Percentiles rank a stretch among this genome's conserved stretches.
Conservation (phyloP, 23 red algal genomes). For the Gracilaria caudata region DNA sequence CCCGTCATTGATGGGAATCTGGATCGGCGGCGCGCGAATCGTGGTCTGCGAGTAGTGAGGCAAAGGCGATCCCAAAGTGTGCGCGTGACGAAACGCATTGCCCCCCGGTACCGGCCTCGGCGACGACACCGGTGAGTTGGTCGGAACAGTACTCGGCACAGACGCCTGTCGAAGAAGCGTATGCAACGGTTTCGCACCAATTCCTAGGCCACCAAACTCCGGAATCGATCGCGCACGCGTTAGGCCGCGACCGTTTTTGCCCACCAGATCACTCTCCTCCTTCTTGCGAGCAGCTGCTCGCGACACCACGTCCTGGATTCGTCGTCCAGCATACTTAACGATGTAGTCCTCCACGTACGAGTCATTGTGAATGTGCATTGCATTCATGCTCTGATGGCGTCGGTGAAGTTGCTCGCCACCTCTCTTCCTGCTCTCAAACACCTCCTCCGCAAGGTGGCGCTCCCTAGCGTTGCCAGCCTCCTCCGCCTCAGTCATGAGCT, state of each 20-base stretch:
- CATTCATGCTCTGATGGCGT: constrained; percentile 60
- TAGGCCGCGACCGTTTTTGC: constrained; percentile 11
- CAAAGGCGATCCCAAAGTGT: constrained; percentile 35
- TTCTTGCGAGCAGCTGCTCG: constrained; percentile 39
- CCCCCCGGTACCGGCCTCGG: constrained; percentile 14
- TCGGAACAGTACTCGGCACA: constrained; percentile 7
- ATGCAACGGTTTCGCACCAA: constrained; percentile 55
- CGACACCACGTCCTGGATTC: constrained; percentile 44
- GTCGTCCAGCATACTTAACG: constrained; percentile 51
- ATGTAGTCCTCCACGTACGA: constrained; percentile 57
- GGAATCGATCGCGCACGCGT: constrained; percentile 56
- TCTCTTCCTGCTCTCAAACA: constrained; percentile 15
- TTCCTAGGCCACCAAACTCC: constrained; percentile 41
- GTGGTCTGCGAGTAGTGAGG: constrained; percentile 11
- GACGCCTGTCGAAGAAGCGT: constrained; percentile 15
- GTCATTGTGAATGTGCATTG: constrained; percentile 42
- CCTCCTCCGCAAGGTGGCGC: constrained; percentile 42
- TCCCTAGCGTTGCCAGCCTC: constrained; percentile 55
- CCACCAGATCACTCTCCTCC: constrained; percentile 9
- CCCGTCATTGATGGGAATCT: constrained; percentile 56
- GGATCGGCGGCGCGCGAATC: constrained; percentile 37
- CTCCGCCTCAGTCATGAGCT: constrained; percentile 72
- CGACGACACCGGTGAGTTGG: constrained; percentile 18
- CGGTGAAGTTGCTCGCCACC: constrained; percentile 28
- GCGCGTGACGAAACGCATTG: background rate